Conservation (phyloP, 257 asterid genomes). For the Penstemon newberryi region DNA sequence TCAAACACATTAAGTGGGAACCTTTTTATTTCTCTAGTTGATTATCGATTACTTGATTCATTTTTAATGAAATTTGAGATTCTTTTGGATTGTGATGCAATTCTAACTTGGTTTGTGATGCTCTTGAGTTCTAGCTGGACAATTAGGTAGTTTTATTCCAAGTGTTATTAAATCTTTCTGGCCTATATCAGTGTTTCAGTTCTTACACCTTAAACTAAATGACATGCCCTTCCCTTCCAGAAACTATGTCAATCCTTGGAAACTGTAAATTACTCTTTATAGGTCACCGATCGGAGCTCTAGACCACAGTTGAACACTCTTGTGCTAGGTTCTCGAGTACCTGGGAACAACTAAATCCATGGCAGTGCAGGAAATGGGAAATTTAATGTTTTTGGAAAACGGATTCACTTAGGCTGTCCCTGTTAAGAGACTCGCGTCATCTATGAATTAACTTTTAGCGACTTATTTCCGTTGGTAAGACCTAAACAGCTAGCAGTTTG, state of each 20-base stretch:
- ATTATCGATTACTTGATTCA: background rate
- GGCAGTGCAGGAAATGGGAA: slow-evolving; percentile 1
- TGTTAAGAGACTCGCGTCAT: background rate
- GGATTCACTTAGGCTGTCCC: background rate
- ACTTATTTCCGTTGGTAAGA: background rate
- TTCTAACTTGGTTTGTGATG: background rate
- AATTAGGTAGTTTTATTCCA: background rate
- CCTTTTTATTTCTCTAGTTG: slow-evolving; percentile 11
- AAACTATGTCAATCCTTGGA: background rate
- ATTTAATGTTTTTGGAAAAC: too few species aligned
- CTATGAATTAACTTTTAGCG: background rate
- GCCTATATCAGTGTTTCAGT: background rate
- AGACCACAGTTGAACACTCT: background rate
- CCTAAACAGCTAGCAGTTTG: background rate
- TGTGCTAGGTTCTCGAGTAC: background rate
- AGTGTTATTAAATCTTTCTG: background rate
- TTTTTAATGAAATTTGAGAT: background rate
- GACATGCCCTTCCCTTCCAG: too few species aligned
- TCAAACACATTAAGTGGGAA: background rate
- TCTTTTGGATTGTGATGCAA: slow-evolving; percentile 7
- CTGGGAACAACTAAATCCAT: background rate
- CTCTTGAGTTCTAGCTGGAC: background rate
- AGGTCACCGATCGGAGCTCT: background rate
- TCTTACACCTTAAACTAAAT: too few species aligned
- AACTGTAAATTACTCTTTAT: background rate